phyloP scores from a whole-genome alignment of 2,329 filamentous ascomycete species.

The Chrysoporthe cubensis region DNA sequence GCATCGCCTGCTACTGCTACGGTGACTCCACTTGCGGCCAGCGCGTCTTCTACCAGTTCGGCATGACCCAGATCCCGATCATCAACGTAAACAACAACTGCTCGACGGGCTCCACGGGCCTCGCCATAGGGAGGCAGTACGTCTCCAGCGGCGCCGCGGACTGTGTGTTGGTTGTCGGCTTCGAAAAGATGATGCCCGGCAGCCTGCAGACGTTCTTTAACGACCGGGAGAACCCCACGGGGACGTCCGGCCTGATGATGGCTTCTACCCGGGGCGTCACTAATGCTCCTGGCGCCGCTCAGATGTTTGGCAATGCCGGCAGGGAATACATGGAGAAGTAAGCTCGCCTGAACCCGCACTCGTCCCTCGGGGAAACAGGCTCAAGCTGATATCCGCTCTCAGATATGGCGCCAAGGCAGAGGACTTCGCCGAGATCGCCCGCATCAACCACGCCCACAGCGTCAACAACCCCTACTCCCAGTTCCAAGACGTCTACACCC shows the following conservation, averaged over 20 bases:
- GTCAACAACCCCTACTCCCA: constrained; percentile 97
- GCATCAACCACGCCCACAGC: constrained; percentile 91
- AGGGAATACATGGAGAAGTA: constrained; percentile 93
- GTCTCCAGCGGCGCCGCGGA: constrained; percentile 81
- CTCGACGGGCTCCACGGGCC: constrained; percentile 89
- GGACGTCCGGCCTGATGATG: constrained; percentile 78
- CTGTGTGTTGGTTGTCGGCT: constrained; percentile 89
- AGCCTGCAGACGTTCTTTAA: constrained; percentile 82
- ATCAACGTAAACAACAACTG: constrained; percentile 99
- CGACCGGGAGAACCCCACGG: constrained; percentile 80
- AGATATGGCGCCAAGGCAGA: constrained; percentile 80
- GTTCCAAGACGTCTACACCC: constrained; percentile 89
- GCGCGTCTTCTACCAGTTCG: constrained; percentile 98
- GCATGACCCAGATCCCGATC: constrained; percentile 94
- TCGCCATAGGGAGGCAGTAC: constrained; percentile 81
- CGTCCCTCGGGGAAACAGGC: constrained; percentile 26
- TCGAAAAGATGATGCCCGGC: constrained; percentile 98
- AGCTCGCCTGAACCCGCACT: constrained; percentile 33
- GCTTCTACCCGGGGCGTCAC: constrained; percentile 77
- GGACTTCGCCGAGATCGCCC: constrained; percentile 94
- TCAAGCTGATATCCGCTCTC: neutral
- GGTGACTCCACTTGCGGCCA: constrained; percentile 94
- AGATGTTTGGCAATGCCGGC: constrained; percentile 95
- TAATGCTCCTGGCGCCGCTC: constrained; percentile 82
- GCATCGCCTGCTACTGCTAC: constrained; percentile 97